phyloP scores from a whole-genome alignment of 805 yeast genomes.

The Diddensiella transvaalensis region DNA sequence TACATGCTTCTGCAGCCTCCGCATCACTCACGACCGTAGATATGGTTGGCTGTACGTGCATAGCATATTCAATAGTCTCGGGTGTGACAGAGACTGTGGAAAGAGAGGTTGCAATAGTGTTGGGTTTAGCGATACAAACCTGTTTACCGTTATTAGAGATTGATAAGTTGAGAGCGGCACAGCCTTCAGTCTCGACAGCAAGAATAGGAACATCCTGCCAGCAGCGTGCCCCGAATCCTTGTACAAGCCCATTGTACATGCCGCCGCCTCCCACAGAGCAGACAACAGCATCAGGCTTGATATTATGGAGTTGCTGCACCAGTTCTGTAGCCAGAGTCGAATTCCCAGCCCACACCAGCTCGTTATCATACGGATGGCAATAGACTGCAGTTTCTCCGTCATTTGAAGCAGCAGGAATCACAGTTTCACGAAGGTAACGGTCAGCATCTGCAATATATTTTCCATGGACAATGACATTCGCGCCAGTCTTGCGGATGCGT shows the following conservation, averaged over 20 bases:
- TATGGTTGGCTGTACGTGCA: slow-evolving; percentile 38
- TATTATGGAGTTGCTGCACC: slow-evolving; percentile 58
- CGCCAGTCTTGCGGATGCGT: slow-evolving; percentile 48
- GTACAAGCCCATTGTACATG: slow-evolving; percentile 78
- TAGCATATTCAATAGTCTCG: slow-evolving; percentile 46
- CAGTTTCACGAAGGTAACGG: slow-evolving; percentile 71
- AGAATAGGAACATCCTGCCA: slow-evolving; percentile 39
- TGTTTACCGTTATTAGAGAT: slow-evolving; percentile 44
- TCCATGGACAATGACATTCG: slow-evolving; percentile 59
- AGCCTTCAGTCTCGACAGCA: slow-evolving; percentile 58
- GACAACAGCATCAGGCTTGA: slow-evolving; percentile 75
- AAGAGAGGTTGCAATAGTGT: slow-evolving; percentile 59
- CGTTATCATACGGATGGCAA: slow-evolving; percentile 91
- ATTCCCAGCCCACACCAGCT: slow-evolving; percentile 91
- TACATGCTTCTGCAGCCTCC: slow-evolving; percentile 53
- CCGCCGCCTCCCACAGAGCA: slow-evolving; percentile 98
- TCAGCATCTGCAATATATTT: slow-evolving; percentile 76
- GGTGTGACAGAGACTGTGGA: slow-evolving; percentile 58
- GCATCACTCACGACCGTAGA: slow-evolving; percentile 48
- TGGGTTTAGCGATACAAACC: slow-evolving; percentile 40
- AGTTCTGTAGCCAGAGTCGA: slow-evolving; percentile 90
- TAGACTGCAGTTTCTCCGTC: slow-evolving; percentile 79
- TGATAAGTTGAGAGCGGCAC: slow-evolving; percentile 54
- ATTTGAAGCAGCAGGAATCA: slow-evolving; percentile 52
- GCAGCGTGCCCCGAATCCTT: slow-evolving; percentile 64